phyloP scores from a whole-genome alignment of 1,284 basidiomycete species.

The Naganishia albida region DNA sequence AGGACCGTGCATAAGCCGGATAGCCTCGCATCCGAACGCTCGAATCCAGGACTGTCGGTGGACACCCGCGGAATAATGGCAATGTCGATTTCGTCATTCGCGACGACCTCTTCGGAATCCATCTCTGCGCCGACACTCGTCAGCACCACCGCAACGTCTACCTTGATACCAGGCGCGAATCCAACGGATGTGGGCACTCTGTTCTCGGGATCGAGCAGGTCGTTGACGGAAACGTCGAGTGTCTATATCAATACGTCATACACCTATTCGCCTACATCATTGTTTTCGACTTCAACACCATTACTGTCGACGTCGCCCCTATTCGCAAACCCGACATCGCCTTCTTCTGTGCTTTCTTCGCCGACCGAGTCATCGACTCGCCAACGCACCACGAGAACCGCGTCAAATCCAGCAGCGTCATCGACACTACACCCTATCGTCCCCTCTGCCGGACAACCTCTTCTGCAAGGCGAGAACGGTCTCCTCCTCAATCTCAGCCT shows the following conservation, averaged over 20 bases:
- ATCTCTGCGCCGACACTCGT: neutral
- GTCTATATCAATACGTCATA: conserved; percentile 28
- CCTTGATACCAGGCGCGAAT: neutral
- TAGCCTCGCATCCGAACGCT: neutral
- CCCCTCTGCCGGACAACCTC: conserved; percentile 20
- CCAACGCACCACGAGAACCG: neutral
- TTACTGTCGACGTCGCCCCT: neutral
- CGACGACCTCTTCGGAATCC: neutral
- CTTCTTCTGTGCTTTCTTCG: neutral
- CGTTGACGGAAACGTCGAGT: conserved; percentile 5
- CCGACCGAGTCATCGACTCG: neutral
- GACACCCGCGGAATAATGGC: neutral
- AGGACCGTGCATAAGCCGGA: no score
- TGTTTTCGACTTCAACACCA: neutral
- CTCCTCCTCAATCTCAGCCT: conserved; percentile 32
- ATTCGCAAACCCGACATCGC: neutral
- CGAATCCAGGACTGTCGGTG: neutral
- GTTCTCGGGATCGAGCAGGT: neutral
- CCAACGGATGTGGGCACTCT: neutral
- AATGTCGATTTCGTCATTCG: neutral
- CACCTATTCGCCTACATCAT: conserved; percentile 10
- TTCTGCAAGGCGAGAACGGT: conserved; percentile 32
- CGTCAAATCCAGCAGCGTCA: conserved; percentile 1
- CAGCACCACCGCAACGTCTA: neutral
- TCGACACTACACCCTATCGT: conserved; percentile 14